These are phyloP conservation scores for Polyporus tsugae DNA, from an alignment of 1,284 basidiomycete species.

Conservation along the genomic window DNA sequence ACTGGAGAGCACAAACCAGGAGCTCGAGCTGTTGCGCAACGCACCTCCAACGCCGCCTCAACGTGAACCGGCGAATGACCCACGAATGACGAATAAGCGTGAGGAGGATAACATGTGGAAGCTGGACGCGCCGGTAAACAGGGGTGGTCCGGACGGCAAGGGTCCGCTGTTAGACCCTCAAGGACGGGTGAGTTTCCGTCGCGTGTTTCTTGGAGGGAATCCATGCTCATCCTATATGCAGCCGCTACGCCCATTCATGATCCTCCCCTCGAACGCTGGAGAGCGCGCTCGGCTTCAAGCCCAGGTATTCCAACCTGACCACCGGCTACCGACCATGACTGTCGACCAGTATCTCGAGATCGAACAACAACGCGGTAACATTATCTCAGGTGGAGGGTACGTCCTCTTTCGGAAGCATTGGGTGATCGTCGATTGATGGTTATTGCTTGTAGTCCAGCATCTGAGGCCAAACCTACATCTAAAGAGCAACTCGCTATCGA, in stretches of 20 bases:
- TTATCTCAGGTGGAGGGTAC: conserved; percentile 89
- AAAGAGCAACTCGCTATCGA: conserved; percentile 82
- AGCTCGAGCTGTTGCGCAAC: conserved; percentile 74
- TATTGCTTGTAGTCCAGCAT: conserved; percentile 64
- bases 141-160: conserved; percentile 52
- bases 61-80: conserved; percentile 43
- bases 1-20: conserved; percentile 75
- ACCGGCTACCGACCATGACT: conserved; percentile 94
- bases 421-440: conserved; percentile 13
- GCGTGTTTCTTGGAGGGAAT: conserved; percentile 7
- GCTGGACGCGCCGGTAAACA: conserved; percentile 63
- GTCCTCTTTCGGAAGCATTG: conserved; percentile 37
- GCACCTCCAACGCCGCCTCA: conserved; percentile 54
- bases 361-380: conserved; percentile 85
- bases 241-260: conserved; percentile 90
- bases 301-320: conserved; percentile 88
- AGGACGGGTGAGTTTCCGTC: conserved; percentile 67
- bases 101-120: conserved; percentile 76
- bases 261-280: conserved; percentile 76
- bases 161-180: conserved; percentile 77
- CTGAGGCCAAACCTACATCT: conserved; percentile 72
- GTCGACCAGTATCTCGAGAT: conserved; percentile 95
- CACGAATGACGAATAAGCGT: conserved; percentile 48
- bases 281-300: conserved; percentile 77
- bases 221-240: conserved; percentile 38